phyloP scores from a whole-genome alignment of 2,329 filamentous ascomycete species.

The Calonectria pteridis region DNA sequence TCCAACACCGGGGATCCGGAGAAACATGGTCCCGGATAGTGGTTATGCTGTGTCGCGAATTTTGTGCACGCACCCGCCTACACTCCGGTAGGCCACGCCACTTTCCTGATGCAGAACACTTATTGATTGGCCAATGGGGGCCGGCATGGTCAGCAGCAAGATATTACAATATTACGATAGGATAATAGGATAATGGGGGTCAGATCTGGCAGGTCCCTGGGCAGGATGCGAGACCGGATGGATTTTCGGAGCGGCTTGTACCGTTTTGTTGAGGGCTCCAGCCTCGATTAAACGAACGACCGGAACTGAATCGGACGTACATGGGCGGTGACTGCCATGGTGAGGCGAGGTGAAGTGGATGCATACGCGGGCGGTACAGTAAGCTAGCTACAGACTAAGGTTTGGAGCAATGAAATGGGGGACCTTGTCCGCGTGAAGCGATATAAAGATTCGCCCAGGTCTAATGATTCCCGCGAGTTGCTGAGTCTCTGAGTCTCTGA shows the following conservation, averaged over 20 bases:
- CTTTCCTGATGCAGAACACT: background rate
- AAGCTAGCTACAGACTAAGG: background rate
- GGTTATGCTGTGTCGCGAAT: conserved; percentile 15
- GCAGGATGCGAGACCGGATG: conserved; percentile 1
- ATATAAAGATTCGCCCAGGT: conserved; percentile 25
- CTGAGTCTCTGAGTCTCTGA: background rate
- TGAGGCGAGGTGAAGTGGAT: background rate
- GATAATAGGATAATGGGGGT: background rate
- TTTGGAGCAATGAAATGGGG: background rate
- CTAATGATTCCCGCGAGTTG: conserved; percentile 1
- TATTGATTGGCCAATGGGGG: conserved; percentile 36
- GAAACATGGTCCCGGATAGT: conserved; percentile 36
- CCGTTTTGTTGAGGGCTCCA: conserved; percentile 14
- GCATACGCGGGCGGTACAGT: background rate
- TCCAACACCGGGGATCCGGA: conserved; percentile 36
- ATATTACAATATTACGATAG: conserved; percentile 30
- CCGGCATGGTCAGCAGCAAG: conserved; percentile 21
- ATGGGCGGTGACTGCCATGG: conserved; percentile 22
- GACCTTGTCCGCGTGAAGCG: conserved; percentile 23
- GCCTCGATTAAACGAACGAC: background rate
- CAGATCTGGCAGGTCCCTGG: conserved; percentile 12
- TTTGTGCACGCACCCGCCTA: conserved; percentile 6
- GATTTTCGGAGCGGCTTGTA: background rate
- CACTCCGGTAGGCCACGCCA: background rate
- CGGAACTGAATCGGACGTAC: conserved; percentile 23